Evolutionary conservation across 768 basidiomycete species (phyloP).

Genomic region (Saitozyma podzolica): DNA sequence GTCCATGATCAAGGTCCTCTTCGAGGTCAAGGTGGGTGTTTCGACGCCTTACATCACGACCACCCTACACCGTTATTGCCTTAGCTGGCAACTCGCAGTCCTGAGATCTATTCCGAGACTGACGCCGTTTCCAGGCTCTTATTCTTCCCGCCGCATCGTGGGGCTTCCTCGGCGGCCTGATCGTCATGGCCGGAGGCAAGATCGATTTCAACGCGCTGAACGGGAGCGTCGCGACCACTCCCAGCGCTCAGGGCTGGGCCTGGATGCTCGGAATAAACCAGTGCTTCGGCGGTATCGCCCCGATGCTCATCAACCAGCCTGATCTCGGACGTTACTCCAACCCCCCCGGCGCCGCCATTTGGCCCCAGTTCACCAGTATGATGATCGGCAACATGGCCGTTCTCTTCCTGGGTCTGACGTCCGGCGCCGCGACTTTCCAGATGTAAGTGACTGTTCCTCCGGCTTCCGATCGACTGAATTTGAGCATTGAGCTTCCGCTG

Average conservation of each 20-base stretch:
- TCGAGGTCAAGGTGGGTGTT: too few species aligned
- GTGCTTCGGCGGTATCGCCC: conserved; percentile 3
- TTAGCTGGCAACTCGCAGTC: background rate
- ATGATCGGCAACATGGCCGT: conserved; percentile 6
- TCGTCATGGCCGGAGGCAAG: conserved; percentile 10
- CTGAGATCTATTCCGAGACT: conserved; percentile 1
- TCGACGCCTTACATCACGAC: too few species aligned
- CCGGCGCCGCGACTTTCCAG: conserved; percentile 8
- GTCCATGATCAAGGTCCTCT: too few species aligned
- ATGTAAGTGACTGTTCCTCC: background rate
- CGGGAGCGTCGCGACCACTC: background rate
- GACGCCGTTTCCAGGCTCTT: conserved; percentile 1
- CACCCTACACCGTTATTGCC: background rate
- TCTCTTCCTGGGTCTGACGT: conserved; percentile 7
- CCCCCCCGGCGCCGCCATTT: conserved; percentile 7
- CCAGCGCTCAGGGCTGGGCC: background rate
- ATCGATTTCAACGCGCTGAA: conserved; percentile 1
- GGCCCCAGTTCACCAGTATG: conserved; percentile 6
- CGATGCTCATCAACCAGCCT: conserved; percentile 20
- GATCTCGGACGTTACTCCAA: conserved; percentile 14
- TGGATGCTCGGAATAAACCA: conserved; percentile 1
- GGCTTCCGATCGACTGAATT: too few species aligned
- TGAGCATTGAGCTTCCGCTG: too few species aligned
- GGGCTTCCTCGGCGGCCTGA: conserved; percentile 12
- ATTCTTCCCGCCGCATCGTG: conserved; percentile 5